Conservation (phyloP, 805 yeast genomes). For the Myxozyma monticola region DNA sequence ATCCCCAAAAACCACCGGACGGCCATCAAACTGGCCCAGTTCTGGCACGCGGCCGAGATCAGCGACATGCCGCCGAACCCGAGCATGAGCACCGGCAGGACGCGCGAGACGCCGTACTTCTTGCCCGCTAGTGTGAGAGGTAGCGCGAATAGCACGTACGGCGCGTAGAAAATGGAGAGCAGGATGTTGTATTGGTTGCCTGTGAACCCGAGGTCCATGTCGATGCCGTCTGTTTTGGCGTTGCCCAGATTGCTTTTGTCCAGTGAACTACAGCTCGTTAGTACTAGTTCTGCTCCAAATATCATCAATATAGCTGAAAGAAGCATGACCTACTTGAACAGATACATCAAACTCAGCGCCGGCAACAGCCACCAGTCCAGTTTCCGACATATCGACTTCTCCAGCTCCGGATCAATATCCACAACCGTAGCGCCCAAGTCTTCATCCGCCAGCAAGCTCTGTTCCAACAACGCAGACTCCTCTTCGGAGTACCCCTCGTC, state of each 20-base stretch:
- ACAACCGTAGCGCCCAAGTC: constrained; percentile 16
- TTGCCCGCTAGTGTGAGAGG: constrained; percentile 48
- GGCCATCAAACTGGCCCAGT: constrained; percentile 48
- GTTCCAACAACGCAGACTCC: constrained; percentile 9
- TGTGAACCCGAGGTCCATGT: constrained; percentile 44
- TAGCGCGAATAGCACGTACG: constrained; percentile 49
- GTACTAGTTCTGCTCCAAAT: no score
- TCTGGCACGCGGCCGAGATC: constrained; percentile 43
- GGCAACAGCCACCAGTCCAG: constrained; percentile 50
- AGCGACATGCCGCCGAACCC: constrained; percentile 48
- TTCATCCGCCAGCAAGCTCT: constrained; percentile 24
- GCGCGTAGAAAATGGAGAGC: constrained; percentile 49
- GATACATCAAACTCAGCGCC: constrained; percentile 47
- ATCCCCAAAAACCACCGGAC: constrained; percentile 53
- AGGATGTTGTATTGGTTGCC: constrained; percentile 49
- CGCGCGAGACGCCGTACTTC: constrained; percentile 46
- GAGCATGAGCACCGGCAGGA: constrained; percentile 48
- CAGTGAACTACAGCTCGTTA: constrained; percentile 38
- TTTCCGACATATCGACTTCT: constrained; percentile 40
- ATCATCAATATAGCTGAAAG: no score
- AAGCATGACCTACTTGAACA: constrained; percentile 40
- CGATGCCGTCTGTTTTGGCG: constrained; percentile 52
- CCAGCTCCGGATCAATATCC: constrained; percentile 32
- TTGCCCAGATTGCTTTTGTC: constrained; percentile 53
- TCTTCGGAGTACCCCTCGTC: not conserved